Evolutionary conservation across 495 filamentous ascomycete genomes (phyloP).

Genomic region (Hypomontagnella submonticulosa): DNA sequence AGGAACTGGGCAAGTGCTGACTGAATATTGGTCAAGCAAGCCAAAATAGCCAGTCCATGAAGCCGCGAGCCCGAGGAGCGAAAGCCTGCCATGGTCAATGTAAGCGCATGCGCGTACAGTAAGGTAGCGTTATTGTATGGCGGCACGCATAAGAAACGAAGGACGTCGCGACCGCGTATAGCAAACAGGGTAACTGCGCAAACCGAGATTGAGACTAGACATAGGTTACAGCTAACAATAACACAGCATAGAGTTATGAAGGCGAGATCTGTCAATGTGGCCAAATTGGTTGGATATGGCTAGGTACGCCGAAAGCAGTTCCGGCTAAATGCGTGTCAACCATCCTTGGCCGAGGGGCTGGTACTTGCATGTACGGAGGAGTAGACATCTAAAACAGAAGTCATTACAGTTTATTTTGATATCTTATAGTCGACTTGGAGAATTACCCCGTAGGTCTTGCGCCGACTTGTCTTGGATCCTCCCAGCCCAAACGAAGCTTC

Average conservation of each 20-base stretch:
- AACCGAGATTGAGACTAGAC: background rate
- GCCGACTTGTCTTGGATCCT: no score
- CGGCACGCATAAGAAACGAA: background rate
- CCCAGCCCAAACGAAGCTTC: no score
- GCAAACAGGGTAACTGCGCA: background rate
- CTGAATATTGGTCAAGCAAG: background rate
- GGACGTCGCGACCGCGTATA: background rate
- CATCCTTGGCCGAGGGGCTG: background rate
- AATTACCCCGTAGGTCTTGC: no score
- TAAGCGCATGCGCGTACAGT: background rate
- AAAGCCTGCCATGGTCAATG: constrained; percentile 4
- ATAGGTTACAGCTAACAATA: background rate
- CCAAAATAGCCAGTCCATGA: background rate
- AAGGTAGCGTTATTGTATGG: no score
- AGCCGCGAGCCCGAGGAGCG: background rate
- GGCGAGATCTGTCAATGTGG: constrained; percentile 30
- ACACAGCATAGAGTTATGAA: background rate
- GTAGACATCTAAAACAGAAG: no score
- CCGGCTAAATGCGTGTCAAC: constrained; percentile 34
- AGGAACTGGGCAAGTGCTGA: constrained; percentile 5
- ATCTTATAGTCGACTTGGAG: no score
- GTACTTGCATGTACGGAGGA: no score
- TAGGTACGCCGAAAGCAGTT: constrained; percentile 1
- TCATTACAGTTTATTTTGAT: no score
- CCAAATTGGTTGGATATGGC: constrained; percentile 17